Evolutionary conservation across 2,329 filamentous ascomycete species (phyloP).

Genomic region (Monilinia vaccinii-corymbosi): DNA sequence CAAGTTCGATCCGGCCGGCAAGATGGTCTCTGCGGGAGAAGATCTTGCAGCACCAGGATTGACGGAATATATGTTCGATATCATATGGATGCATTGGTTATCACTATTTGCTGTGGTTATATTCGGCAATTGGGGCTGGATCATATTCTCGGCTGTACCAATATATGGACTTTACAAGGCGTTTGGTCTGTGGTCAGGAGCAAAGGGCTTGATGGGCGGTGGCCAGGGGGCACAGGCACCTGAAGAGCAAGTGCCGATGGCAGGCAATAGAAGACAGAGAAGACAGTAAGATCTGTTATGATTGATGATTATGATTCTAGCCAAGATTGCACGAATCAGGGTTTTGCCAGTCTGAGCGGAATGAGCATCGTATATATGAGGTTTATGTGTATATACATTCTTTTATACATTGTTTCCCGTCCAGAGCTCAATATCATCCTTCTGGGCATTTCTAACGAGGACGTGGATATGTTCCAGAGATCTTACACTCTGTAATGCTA

Average conservation of each 20-base stretch:
- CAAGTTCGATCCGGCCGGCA: slow-evolving; percentile 44
- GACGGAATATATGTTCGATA: slow-evolving; percentile 98
- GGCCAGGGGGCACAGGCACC: slow-evolving; percentile 21
- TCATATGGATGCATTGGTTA: slow-evolving; percentile 89
- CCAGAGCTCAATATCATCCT: slow-evolving; percentile 45
- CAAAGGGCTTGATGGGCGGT: slow-evolving; percentile 30
- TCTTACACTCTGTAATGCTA: slow-evolving; percentile 76
- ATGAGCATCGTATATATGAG: neutral
- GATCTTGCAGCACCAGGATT: slow-evolving; percentile 80
- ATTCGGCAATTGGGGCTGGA: slow-evolving; percentile 74
- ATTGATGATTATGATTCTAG: neutral
- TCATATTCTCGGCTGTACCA: slow-evolving; percentile 40
- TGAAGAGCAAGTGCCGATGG: slow-evolving; percentile 21
- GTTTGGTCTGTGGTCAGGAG: slow-evolving; percentile 28
- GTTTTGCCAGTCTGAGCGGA: neutral
- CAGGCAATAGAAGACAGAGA: slow-evolving; percentile 28
- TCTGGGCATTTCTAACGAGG: slow-evolving; percentile 46
- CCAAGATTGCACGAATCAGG: neutral
- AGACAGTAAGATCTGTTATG: slow-evolving; percentile 12
- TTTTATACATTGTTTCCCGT: slow-evolving; percentile 26
- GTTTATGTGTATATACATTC: neutral
- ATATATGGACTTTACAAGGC: slow-evolving; percentile 28
- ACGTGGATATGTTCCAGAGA: slow-evolving; percentile 87
- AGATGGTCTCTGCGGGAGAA: slow-evolving; percentile 67
- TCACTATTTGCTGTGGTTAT: slow-evolving; percentile 63